phyloP scores from a whole-genome alignment of 163 green algal species.

The Scenedesmus sp. region DNA sequence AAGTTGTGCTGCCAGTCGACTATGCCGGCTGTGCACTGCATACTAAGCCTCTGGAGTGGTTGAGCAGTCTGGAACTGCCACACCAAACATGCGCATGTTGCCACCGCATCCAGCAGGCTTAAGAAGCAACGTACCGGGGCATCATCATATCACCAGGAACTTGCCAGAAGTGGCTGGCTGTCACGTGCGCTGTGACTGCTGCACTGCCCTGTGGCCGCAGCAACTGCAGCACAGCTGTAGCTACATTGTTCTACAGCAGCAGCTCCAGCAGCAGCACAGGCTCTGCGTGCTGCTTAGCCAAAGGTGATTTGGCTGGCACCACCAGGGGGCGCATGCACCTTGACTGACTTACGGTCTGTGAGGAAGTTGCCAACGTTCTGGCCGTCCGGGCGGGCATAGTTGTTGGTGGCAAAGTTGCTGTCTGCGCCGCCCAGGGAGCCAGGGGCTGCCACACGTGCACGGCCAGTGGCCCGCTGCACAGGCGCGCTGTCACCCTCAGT shows the following conservation, averaged over 20 bases:
- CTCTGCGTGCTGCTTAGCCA: conserved; percentile 19
- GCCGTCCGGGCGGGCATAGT: conserved; percentile 69
- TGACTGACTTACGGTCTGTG: conserved; percentile 78
- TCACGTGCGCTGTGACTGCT: too few species aligned
- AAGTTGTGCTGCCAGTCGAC: not conserved
- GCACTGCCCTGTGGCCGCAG: not conserved
- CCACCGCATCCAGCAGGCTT: not conserved
- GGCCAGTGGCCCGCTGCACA: not conserved
- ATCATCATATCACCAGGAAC: not conserved
- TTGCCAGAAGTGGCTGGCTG: not conserved
- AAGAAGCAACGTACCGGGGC: not conserved
- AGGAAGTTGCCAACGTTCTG: conserved; percentile 95
- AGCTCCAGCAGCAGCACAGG: not conserved
- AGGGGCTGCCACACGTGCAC: not conserved
- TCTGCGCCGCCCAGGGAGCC: conserved; percentile 15
- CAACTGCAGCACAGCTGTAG: not conserved
- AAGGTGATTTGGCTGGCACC: conserved; percentile 68
- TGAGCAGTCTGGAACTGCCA: not conserved
- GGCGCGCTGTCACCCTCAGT: not conserved
- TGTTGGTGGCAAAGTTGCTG: conserved; percentile 51
- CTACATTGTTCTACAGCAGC: too few species aligned
- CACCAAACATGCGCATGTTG: not conserved
- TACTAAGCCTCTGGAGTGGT: not conserved
- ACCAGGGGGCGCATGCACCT: conserved; percentile 85
- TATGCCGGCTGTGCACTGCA: not conserved